These are phyloP conservation scores for Paraphysoderma sedebokerense DNA, from an alignment of 371 early-diverging fungal genomes.

Conservation along the genomic window DNA sequence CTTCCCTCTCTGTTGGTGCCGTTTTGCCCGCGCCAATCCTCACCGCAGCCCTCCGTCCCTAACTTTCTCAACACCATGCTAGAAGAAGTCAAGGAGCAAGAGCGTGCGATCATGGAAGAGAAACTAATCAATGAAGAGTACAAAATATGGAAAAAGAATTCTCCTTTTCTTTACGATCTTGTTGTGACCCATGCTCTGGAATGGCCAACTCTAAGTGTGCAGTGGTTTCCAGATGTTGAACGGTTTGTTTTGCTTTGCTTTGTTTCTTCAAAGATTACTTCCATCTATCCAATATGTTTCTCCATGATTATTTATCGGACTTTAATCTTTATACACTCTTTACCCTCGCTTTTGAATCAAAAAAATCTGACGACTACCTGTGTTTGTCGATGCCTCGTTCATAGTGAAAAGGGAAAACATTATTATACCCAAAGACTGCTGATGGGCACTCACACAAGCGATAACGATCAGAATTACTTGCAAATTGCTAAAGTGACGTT, in stretches of 20 bases:
- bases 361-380: not conserved
- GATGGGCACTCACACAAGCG: slow-evolving; percentile 93
- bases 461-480: slow-evolving; percentile 83
- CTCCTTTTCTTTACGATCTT: slow-evolving; percentile 94
- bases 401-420: slow-evolving; percentile 76
- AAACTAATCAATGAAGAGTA: slow-evolving; percentile 89
- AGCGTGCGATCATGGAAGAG: slow-evolving; percentile 36
- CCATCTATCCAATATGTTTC: slow-evolving; percentile 1
- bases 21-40: too few relatives aligned
- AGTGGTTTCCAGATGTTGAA: slow-evolving; percentile 94
- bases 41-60: too few relatives aligned
- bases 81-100: slow-evolving; percentile 1
- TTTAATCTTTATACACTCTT: not conserved
- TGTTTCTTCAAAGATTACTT: not conserved
- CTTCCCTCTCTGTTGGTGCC: too few relatives aligned
- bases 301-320: slow-evolving; percentile 1
- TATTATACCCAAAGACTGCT: slow-evolving; percentile 70
- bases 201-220: slow-evolving; percentile 95
- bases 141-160: slow-evolving; percentile 98
- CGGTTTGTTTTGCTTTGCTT: slow-evolving; percentile 19
- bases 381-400: not conserved
- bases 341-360: not conserved
- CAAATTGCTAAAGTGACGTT: slow-evolving; percentile 78
- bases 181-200: slow-evolving; percentile 91
- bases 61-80: too few relatives aligned